A percentile compares a stretch with the other conserved stretches of the same genome.
Conservation (phyloP, 2,329 filamentous ascomycete genomes). For the Fusarium equiseti region DNA sequence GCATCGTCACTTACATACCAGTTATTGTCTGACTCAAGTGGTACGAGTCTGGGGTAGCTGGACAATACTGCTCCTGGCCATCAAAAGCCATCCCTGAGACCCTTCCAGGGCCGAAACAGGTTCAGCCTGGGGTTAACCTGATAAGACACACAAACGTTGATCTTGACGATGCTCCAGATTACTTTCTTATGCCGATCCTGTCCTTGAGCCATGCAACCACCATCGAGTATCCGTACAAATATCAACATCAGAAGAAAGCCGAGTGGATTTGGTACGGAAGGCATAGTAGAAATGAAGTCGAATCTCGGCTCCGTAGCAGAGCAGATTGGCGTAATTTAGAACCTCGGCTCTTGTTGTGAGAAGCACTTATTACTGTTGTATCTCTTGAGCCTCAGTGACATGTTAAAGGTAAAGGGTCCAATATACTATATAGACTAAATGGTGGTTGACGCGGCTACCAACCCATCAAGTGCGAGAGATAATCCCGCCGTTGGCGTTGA, state of each 20-base stretch:
- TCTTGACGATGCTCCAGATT: conserved; percentile 17
- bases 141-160: conserved; percentile 3
- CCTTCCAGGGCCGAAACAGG: conserved; percentile 40
- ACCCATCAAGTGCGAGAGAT: conserved; percentile 15
- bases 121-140: conserved; percentile 31
- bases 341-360: conserved; percentile 11
- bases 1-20: conserved; percentile 36
- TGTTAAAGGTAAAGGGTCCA: not conserved
- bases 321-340: conserved; percentile 16
- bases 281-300: conserved; percentile 11
- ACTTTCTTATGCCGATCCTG: conserved; percentile 21
- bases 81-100: conserved; percentile 21
- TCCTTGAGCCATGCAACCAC: not conserved
- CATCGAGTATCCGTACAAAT: not conserved
- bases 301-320: conserved; percentile 28
- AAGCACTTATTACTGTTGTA: not conserved
- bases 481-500: conserved; percentile 40
- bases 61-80: conserved; percentile 23
- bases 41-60: conserved; percentile 43
- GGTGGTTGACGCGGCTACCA: conserved; percentile 38
- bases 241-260: not conserved
- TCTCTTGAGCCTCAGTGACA: conserved; percentile 5
- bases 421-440: not conserved
- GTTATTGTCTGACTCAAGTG: conserved; percentile 37
- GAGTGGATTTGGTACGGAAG: not conserved